A percentile compares a stretch with the other conserved stretches of the same genome.
phyloP scores from a whole-genome alignment of 2,329 filamentous ascomycete genomes.

The Fusarium penzigii region DNA sequence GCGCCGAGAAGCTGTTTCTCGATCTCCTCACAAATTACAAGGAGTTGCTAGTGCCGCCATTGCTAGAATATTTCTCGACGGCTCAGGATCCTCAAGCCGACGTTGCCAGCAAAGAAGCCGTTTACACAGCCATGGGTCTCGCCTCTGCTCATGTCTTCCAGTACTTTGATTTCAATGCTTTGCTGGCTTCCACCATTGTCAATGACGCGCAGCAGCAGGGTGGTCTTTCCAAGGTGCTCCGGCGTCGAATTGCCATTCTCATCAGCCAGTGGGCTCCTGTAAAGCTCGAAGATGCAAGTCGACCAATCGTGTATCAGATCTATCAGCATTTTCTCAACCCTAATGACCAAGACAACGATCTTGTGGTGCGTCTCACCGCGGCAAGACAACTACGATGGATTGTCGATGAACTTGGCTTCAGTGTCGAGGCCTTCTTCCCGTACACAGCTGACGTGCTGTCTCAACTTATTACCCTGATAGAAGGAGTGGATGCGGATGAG shows the following conservation, averaged over 20 bases:
- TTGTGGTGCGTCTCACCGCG: conserved; percentile 89
- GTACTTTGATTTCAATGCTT: conserved; percentile 79
- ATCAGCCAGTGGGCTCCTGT: conserved; percentile 88
- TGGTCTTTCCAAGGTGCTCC: conserved; percentile 73
- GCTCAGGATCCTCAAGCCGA: conserved; percentile 68
- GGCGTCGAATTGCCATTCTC: conserved; percentile 84
- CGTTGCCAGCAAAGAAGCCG: conserved; percentile 85
- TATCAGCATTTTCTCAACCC: conserved; percentile 83
- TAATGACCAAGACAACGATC: conserved; percentile 78
- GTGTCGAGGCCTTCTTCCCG: conserved; percentile 70
- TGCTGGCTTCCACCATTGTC: conserved; percentile 74
- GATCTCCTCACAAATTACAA: conserved; percentile 91
- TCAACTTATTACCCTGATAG: conserved; percentile 74
- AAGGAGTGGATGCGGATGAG: conserved; percentile 78
- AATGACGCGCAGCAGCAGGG: conserved; percentile 70
- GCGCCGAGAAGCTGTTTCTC: conserved; percentile 90
- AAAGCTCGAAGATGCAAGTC: conserved; percentile 67
- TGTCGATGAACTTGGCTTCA: conserved; percentile 83
- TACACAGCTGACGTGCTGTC: conserved; percentile 74
- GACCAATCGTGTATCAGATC: conserved; percentile 80
- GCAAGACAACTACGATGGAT: conserved; percentile 80
- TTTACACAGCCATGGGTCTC: conserved; percentile 90
- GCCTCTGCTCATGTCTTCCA: conserved; percentile 74
- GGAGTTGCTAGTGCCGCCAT: conserved; percentile 72
- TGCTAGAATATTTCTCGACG: conserved; percentile 80